Evolutionary conservation across 495 filamentous ascomycete genomes (phyloP), one percentile per base, ranked within the genome.

Genomic region (Aspergillus biplanus): DNA sequence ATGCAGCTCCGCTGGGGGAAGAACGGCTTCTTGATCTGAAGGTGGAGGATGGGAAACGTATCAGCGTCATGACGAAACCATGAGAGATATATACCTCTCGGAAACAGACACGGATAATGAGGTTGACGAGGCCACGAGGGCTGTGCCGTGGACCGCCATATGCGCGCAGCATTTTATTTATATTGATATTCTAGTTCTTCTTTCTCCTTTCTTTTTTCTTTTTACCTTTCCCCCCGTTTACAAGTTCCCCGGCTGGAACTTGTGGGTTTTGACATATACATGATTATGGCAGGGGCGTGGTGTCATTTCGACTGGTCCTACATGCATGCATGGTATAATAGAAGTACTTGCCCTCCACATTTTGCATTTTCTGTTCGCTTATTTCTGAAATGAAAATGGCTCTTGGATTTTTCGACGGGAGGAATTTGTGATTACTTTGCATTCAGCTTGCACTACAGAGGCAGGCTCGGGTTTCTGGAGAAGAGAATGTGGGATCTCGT

Each of bases 171-270:
- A 27, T 27, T 27, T 27, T 27, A 27, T 44, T 44, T n/a, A 44
- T 44, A 12, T 44, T 44, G 39, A 44, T 44, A 44, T 9, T n/a
- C 39, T 44, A 12, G 39, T 44, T 44, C 31, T 58, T 60, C 35
- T 56, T 56, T 60, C 15, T 62, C 32, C 53, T 60, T 65, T 42
- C 52, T 57, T 65, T 16, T 55, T 58, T 44, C 34, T 55, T 39
- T n/a, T 8, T 37, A 59, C 7, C 56, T 42, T 61, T 33, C 42
- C 33, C 54, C 46, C 27, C 33, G 34, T n/a, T 42, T 34, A 56
- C 42, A 56, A 35, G 64, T 66, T 66, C 64, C 64, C 64, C 48
- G 64, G 64, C 39, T 62, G 64, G 64, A 66, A 66, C 64, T 65
- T 33, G 52, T 44, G 50, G 31, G 33, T 55, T 9, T 56, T 46